Conservation (phyloP, 257 asterid species). For the Jacaranda mimosifolia region DNA sequence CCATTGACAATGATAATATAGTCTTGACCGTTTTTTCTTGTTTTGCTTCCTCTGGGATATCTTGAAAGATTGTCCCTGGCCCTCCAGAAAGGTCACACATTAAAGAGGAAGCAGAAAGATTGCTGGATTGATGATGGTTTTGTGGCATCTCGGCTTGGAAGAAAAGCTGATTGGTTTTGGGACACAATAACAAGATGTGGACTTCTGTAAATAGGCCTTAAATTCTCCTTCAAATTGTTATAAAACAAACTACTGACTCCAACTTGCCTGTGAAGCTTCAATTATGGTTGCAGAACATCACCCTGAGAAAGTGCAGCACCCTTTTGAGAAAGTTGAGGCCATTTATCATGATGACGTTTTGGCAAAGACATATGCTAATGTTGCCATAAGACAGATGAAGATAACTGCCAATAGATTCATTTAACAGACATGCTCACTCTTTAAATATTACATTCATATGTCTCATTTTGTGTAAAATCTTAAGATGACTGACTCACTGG, state of each 20-base stretch:
- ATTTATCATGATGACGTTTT: background rate
- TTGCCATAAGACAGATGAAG: background rate
- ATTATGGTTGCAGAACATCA: background rate
- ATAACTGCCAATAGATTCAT: conserved; percentile 8
- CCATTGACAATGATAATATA: background rate
- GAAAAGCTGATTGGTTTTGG: conserved; percentile 3
- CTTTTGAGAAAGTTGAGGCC: conserved; percentile 12
- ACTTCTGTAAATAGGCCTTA: background rate
- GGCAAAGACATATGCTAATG: background rate
- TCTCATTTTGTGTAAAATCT: background rate
- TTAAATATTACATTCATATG: background rate
- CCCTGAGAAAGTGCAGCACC: conserved; percentile 6
- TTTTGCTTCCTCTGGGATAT: background rate
- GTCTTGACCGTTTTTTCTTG: conserved; percentile 4
- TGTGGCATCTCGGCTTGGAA: background rate
- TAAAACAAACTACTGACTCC: background rate
- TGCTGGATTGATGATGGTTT: conserved; percentile 1
- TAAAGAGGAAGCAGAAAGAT: background rate
- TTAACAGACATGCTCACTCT: background rate
- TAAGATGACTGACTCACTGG: too few species aligned
- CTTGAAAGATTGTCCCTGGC: background rate
- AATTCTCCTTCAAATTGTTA: background rate
- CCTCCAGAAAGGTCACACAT: background rate
- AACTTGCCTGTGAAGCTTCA: conserved; percentile 23
- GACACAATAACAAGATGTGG: background rate